Percentiles rank a stretch among this genome's conserved stretches.
phyloP scores from a whole-genome alignment of 2,329 filamentous ascomycete species.

The Colletotrichum sp. region DNA sequence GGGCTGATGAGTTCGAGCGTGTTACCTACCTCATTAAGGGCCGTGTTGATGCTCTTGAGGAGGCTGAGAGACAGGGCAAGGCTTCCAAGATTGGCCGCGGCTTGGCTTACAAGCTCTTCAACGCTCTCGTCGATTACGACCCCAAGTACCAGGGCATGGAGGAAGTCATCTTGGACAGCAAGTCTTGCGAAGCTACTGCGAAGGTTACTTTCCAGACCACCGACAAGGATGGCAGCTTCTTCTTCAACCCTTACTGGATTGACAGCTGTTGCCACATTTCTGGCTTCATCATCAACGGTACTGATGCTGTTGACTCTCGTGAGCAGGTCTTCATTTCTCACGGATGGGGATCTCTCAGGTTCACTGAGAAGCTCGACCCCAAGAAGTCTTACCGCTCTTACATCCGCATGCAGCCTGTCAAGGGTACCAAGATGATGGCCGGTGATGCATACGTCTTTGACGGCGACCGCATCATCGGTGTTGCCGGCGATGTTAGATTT shows the following conservation, averaged over 20 bases:
- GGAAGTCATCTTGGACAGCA: slow-evolving; percentile 60
- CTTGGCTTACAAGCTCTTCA: slow-evolving; percentile 77
- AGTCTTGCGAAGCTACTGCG: slow-evolving; percentile 47
- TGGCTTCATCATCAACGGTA: slow-evolving; percentile 66
- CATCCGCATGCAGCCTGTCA: slow-evolving; percentile 61
- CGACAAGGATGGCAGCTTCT: slow-evolving; percentile 53
- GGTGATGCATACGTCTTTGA: slow-evolving; percentile 63
- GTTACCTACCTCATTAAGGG: slow-evolving; percentile 72
- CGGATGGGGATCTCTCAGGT: slow-evolving; percentile 60
- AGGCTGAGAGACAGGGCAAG: slow-evolving; percentile 67
- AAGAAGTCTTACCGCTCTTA: slow-evolving; percentile 60
- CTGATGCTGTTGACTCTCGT: slow-evolving; percentile 58
- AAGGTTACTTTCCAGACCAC: slow-evolving; percentile 51
- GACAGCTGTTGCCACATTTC: slow-evolving; percentile 65
- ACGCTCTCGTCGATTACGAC: slow-evolving; percentile 62
- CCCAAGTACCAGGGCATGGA: slow-evolving; percentile 62
- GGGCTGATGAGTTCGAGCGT: slow-evolving; percentile 70
- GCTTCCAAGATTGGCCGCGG: slow-evolving; percentile 77
- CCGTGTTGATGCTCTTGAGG: slow-evolving; percentile 61
- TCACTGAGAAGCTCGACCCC: slow-evolving; percentile 49
- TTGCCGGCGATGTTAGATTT: slow-evolving; percentile 66
- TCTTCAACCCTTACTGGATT: slow-evolving; percentile 65
- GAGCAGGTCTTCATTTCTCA: slow-evolving; percentile 65
- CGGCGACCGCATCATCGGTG: slow-evolving; percentile 52
- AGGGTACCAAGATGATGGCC: slow-evolving; percentile 55